phyloP scores from a whole-genome alignment of 768 basidiomycete species.

The Chlorophyllum brunneum region DNA sequence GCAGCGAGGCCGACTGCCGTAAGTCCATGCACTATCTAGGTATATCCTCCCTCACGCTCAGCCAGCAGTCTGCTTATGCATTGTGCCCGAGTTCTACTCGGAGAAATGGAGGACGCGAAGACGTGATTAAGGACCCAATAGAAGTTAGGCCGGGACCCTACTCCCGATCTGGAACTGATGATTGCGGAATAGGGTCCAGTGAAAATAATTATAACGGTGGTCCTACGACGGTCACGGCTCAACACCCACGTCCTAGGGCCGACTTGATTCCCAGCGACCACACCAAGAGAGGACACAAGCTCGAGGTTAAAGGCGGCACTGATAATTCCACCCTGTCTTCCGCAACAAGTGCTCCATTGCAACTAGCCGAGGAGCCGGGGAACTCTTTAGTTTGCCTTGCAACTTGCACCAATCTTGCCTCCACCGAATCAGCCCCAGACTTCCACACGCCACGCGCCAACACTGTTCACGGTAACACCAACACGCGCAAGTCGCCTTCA shows the following conservation, averaged over 20 bases:
- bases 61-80: too few relatives aligned
- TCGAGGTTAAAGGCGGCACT: not conserved
- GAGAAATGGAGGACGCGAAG: not conserved
- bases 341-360: too few relatives aligned
- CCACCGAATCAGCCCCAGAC: too few relatives aligned
- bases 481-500: too few relatives aligned
- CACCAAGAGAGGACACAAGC: not conserved
- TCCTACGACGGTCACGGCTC: not conserved
- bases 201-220: not conserved
- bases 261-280: not conserved
- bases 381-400: too few relatives aligned
- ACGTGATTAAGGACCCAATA: not conserved
- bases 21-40: not conserved
- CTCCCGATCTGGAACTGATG: not conserved
- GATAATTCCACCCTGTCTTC: not conserved
- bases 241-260: constrained; percentile 2
- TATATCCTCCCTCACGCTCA: too few relatives aligned
- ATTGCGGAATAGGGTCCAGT: constrained; percentile 1
- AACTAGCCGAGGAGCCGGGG: too few relatives aligned
- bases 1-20: constrained; percentile 1
- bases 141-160: not conserved
- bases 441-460: too few relatives aligned
- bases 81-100: too few relatives aligned
- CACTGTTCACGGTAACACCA: too few relatives aligned
- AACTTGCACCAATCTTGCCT: too few relatives aligned